Percentiles rank a stretch among this genome's conserved stretches.
Evolutionary conservation across 768 basidiomycete genomes (phyloP).

Genomic region (Termitomyces sp.): DNA sequence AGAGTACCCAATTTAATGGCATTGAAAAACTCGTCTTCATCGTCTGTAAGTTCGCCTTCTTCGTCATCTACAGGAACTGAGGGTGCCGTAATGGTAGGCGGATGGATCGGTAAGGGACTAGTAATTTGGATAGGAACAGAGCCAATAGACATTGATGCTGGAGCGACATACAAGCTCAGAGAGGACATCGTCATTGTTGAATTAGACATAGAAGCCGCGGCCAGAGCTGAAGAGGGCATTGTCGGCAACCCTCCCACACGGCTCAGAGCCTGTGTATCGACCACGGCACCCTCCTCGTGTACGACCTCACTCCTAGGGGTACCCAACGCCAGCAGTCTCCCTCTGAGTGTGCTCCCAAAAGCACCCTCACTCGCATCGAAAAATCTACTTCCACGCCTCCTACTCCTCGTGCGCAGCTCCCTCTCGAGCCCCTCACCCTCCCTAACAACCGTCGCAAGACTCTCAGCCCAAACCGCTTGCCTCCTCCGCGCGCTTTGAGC

Average conservation of each 20-base stretch:
- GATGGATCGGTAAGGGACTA: neutral
- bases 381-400: slow-evolving; percentile 55
- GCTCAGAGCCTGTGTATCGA: neutral
- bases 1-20: slow-evolving; percentile 83
- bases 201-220: neutral
- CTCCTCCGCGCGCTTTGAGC: slow-evolving; percentile 60
- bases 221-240: neutral
- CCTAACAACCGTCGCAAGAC: slow-evolving; percentile 75
- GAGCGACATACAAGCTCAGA: neutral
- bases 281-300: slow-evolving; percentile 1
- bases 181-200: neutral
- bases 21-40: slow-evolving; percentile 97
- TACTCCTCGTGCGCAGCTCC: slow-evolving; percentile 61
- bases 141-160: neutral
- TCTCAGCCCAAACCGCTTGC: slow-evolving; percentile 84
- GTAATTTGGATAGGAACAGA: neutral
- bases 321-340: slow-evolving; percentile 14
- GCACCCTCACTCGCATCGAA: slow-evolving; percentile 31
- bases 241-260: too few species aligned
- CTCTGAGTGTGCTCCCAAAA: slow-evolving; percentile 15
- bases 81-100: neutral
- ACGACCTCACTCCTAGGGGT: neutral
- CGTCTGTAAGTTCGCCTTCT: slow-evolving; percentile 50
- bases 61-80: slow-evolving; percentile 13
- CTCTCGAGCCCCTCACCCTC: slow-evolving; percentile 83